phyloP scores from a whole-genome alignment of 352 stramenopile species.

The Phytophthora tentaculata region DNA sequence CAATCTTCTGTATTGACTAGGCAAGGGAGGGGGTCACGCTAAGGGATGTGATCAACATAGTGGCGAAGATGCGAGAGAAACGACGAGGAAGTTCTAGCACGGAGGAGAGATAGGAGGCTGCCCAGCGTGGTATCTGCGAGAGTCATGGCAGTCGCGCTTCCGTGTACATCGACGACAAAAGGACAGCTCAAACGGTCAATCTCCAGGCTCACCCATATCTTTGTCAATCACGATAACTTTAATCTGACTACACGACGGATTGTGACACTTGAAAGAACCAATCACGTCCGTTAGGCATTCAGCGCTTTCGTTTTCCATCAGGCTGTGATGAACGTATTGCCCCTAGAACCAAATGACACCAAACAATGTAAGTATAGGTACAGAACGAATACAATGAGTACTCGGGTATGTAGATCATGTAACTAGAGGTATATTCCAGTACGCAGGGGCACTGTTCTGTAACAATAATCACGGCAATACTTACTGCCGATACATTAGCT shows the following conservation, averaged over 20 bases:
- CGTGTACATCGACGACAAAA: neutral
- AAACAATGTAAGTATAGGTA: neutral
- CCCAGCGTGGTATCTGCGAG: neutral
- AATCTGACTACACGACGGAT: neutral
- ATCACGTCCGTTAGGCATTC: neutral
- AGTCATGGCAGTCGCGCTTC: neutral
- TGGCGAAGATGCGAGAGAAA: neutral
- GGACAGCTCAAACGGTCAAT: neutral
- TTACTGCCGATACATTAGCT: neutral
- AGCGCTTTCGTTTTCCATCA: neutral
- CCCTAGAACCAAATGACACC: neutral
- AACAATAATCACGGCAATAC: too few species aligned
- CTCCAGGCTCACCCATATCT: neutral
- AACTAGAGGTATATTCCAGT: neutral
- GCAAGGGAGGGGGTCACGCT: neutral
- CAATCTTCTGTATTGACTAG: neutral
- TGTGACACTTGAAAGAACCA: neutral
- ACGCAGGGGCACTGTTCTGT: neutral
- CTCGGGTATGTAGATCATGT: too few species aligned
- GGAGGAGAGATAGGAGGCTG: neutral
- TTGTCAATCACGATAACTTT: constrained; percentile 2
- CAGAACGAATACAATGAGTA: too few species aligned
- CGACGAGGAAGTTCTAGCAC: neutral
- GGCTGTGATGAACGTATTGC: constrained; percentile 3
- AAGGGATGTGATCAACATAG: neutral